Evolutionary conservation across 148 eudicot species (phyloP), one percentile per base, ranked within the genome.

Genomic region (Chenopodium formosanum): DNA sequence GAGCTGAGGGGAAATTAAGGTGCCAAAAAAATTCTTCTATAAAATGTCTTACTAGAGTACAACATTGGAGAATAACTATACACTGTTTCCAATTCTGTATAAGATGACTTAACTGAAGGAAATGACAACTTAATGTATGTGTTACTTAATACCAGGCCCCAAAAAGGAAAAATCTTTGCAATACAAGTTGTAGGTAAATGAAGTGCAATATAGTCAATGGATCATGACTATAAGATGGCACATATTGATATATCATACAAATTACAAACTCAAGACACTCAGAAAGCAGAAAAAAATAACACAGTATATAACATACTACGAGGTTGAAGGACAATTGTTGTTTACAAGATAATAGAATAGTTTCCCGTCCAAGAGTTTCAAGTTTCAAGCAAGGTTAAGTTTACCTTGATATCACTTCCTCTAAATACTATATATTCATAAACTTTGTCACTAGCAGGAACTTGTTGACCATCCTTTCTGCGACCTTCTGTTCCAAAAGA

Each of bases 401-500:
- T 77, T 87, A 91, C 94, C 94, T 88, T 89, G 62, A 91, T 91
- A 80, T 91, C 92, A 76, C 90, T 88, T 84, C 94, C 92, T 81
- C 92, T 83, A 79, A 91, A 89, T 62, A 85, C 88, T 77, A 89
- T 89, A 79, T 89, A 91, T 44, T 91, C 92, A 82, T 88, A 91
- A 60, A 91, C 84, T 83, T 85, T 87, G 83, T 91, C 92, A 82
- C 76, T 84, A 1, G 86, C 87, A 73, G 87, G 85, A 48, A 91
- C 81, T 79, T 89, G 90, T 50, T 84, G 87, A 60, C 89, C 94
- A 83, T 91, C 91, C 74, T 85, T 88, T 84, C 79, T 87, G 69
- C 92, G 86, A 47, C 94, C 94, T 83, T 91, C 94, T 3, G 92
- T 87, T 85, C 94, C 92, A 85, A 89, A 89, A 2, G 92, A 88